phyloP scores from a whole-genome alignment of 345 rosid genomes.

The Syzygium oleosum region DNA sequence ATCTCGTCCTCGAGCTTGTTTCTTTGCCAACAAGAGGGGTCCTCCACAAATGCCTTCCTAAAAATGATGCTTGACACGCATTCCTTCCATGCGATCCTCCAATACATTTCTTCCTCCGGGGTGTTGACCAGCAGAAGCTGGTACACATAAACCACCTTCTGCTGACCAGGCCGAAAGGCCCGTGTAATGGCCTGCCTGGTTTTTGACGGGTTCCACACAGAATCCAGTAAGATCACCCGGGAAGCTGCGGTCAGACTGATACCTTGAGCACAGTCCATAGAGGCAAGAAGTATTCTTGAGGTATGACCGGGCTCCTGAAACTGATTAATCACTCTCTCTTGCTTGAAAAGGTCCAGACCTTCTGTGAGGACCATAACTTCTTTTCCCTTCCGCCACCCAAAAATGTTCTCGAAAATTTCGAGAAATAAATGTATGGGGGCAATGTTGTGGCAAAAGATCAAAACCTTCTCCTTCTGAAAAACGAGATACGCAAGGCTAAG shows the following conservation, averaged over 20 bases:
- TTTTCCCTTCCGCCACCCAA: slow-evolving; percentile 66
- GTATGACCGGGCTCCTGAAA: slow-evolving; percentile 66
- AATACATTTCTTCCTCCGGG: slow-evolving; percentile 78
- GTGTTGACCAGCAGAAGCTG: slow-evolving; percentile 76
- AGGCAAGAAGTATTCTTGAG: slow-evolving; percentile 64
- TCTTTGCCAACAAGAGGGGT: slow-evolving; percentile 84
- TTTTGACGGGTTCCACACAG: slow-evolving; percentile 95
- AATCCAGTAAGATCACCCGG: slow-evolving; percentile 65
- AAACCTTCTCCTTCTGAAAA: slow-evolving; percentile 60
- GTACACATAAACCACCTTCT: slow-evolving; percentile 80
- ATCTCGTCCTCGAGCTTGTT: slow-evolving; percentile 88
- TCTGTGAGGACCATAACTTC: slow-evolving; percentile 73
- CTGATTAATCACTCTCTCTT: slow-evolving; percentile 69
- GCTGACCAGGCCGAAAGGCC: slow-evolving; percentile 90
- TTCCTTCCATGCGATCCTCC: slow-evolving; percentile 92
- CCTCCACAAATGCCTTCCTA: slow-evolving; percentile 85
- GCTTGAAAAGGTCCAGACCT: slow-evolving; percentile 77
- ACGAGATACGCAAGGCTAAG: slow-evolving; percentile 71
- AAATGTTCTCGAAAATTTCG: slow-evolving; percentile 59
- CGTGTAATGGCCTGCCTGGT: slow-evolving; percentile 93
- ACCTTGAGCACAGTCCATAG: slow-evolving; percentile 95
- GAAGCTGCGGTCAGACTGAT: slow-evolving; percentile 98
- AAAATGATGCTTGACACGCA: slow-evolving; percentile 96
- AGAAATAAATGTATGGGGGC: slow-evolving; percentile 69
- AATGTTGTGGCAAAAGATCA: slow-evolving; percentile 89